Percentiles rank a stretch among this genome's conserved stretches.
These are phyloP conservation scores for Clitoria ternatea DNA, from an alignment of 306 rosid genomes.

Conservation along the genomic window DNA sequence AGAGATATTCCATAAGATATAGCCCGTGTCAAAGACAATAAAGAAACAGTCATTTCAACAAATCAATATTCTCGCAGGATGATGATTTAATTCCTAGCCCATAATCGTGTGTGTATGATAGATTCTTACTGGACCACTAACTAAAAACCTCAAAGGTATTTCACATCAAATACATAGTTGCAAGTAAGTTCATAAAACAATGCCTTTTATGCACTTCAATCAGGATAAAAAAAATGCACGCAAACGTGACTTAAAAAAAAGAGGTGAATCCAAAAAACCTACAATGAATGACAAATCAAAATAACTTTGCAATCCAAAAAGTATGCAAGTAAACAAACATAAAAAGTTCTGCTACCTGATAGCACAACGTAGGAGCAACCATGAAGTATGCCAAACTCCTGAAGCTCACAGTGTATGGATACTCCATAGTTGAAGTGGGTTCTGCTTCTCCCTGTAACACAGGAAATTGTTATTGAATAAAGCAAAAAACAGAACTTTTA, in stretches of 20 bases:
- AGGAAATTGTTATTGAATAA: conserved; percentile 26
- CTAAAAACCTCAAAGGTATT: neutral
- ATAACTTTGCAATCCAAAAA: neutral
- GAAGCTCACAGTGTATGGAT: conserved; percentile 46
- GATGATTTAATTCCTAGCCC: neutral
- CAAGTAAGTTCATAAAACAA: conserved; percentile 3
- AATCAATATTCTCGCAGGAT: neutral
- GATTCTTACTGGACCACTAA: neutral
- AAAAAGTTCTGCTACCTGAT: conserved; percentile 61
- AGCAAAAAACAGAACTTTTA: neutral
- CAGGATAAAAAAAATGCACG: neutral
- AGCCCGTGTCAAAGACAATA: neutral
- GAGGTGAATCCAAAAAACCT: conserved; percentile 1
- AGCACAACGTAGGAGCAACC: conserved; percentile 96
- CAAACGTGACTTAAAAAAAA: neutral
- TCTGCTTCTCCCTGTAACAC: conserved; percentile 37
- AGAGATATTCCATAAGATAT: neutral
- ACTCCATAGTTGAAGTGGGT: conserved; percentile 31
- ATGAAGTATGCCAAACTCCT: conserved; percentile 79
- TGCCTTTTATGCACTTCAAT: conserved; percentile 8
- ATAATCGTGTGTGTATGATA: neutral
- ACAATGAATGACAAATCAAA: neutral
- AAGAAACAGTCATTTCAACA: neutral
- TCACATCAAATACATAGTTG: neutral
- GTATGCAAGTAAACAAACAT: neutral